phyloP scores from a whole-genome alignment of 148 eudicot genomes.

The Rhododendron molle region DNA sequence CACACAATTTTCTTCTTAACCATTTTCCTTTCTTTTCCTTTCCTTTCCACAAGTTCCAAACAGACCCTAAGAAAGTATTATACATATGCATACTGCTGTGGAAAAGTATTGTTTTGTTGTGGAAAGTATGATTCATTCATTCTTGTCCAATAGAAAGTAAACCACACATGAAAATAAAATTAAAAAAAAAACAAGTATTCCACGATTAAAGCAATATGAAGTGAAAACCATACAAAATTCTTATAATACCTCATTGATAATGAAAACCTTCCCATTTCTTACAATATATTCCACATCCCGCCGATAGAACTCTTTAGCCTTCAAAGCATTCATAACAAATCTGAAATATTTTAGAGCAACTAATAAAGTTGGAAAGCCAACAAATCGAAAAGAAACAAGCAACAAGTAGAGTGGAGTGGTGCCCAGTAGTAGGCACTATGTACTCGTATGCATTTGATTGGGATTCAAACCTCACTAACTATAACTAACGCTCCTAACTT shows the following conservation, averaged over 20 bases:
- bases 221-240: background rate
- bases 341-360: slow-evolving; percentile 36
- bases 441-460: too few species aligned
- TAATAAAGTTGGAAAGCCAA: background rate
- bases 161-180: background rate
- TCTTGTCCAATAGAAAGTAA: background rate
- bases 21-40: too few species aligned
- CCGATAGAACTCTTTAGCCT: slow-evolving; percentile 94
- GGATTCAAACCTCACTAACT: too few species aligned
- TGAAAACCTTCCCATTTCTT: slow-evolving; percentile 83
- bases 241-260: slow-evolving; percentile 78
- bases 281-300: slow-evolving; percentile 92
- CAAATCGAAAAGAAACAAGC: background rate
- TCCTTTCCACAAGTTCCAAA: too few species aligned
- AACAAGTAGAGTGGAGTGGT: too few species aligned
- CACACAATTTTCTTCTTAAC: too few species aligned
- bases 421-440: too few species aligned
- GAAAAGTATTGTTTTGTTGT: background rate
- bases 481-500: too few species aligned
- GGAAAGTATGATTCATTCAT: background rate
- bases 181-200: background rate
- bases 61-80: background rate
- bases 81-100: background rate
- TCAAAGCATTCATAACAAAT: slow-evolving; percentile 89
- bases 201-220: background rate